A percentile compares a stretch with the other conserved stretches of the same genome.
Evolutionary conservation across 805 yeast species (phyloP).

Genomic region (Peterozyma toletana): DNA sequence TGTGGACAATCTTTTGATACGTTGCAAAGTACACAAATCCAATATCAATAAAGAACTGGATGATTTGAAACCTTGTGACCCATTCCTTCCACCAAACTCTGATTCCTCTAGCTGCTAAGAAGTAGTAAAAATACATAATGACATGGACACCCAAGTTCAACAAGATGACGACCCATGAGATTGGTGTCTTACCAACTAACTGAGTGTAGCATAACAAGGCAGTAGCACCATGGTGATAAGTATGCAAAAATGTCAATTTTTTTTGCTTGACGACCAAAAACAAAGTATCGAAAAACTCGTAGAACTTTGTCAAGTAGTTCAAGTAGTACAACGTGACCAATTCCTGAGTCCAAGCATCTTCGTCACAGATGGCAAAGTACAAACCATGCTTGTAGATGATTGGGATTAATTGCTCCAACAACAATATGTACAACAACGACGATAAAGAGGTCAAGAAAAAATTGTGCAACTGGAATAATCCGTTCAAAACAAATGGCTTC

Average conservation of each 20-base stretch:
- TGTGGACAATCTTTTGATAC: constrained; percentile 78
- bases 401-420: constrained; percentile 83
- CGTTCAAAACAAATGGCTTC: constrained; percentile 33
- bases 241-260: constrained; percentile 86
- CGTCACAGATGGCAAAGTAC: constrained; percentile 75
- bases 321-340: constrained; percentile 82
- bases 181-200: constrained; percentile 81
- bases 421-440: constrained; percentile 54
- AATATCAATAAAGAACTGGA: constrained; percentile 87
- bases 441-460: constrained; percentile 65
- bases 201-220: constrained; percentile 92
- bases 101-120: constrained; percentile 85
- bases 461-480: constrained; percentile 82
- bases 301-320: constrained; percentile 83
- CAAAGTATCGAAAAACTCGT: constrained; percentile 86
- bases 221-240: constrained; percentile 98
- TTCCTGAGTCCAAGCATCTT: constrained; percentile 74
- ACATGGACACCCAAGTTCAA: constrained; percentile 91
- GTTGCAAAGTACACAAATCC: constrained; percentile 91
- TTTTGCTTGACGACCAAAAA: constrained; percentile 89
- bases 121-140: constrained; percentile 97
- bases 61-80: constrained; percentile 94
- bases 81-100: constrained; percentile 99
- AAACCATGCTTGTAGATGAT: constrained; percentile 68
- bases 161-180: constrained; percentile 91